Evolutionary conservation across 768 basidiomycete genomes (phyloP).

Genomic region (Tricholomella constricta): DNA sequence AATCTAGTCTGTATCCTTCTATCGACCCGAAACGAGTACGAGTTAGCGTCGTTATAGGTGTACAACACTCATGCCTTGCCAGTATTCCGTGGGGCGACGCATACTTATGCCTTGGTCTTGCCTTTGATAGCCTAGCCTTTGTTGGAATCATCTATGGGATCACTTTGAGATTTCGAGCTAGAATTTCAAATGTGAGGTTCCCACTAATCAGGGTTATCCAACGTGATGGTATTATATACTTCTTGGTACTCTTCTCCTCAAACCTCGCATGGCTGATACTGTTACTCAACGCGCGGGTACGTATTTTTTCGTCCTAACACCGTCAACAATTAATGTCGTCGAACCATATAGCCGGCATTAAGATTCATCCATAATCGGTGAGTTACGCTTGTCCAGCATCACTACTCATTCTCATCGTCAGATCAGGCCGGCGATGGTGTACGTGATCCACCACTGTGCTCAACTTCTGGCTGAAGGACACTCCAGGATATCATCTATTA

Average conservation of each 20-base stretch:
- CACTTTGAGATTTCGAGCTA: background rate
- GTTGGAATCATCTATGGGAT: slow-evolving; percentile 11
- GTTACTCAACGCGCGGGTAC: slow-evolving; percentile 15
- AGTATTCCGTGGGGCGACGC: slow-evolving; percentile 10
- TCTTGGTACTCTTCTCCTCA: slow-evolving; percentile 22
- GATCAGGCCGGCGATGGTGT: slow-evolving; percentile 11
- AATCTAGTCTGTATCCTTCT: slow-evolving; percentile 1
- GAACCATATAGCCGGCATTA: background rate
- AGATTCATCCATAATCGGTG: slow-evolving; percentile 13
- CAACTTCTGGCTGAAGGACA: background rate
- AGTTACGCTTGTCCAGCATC: background rate
- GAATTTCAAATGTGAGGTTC: background rate
- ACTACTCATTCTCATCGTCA: background rate
- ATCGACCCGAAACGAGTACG: slow-evolving; percentile 1
- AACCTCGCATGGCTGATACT: slow-evolving; percentile 23
- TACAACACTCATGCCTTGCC: background rate
- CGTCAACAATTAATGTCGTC: background rate
- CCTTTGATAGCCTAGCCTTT: slow-evolving; percentile 21
- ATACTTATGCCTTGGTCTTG: slow-evolving; percentile 18
- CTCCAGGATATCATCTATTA: slow-evolving; percentile 18
- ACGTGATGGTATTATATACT: slow-evolving; percentile 21
- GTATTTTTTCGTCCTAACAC: background rate
- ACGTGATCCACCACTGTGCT: background rate
- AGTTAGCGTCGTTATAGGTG: background rate
- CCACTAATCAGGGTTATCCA: slow-evolving; percentile 10